phyloP scores from a whole-genome alignment of 2,329 filamentous ascomycete genomes.

The Trichoderma koningii region DNA sequence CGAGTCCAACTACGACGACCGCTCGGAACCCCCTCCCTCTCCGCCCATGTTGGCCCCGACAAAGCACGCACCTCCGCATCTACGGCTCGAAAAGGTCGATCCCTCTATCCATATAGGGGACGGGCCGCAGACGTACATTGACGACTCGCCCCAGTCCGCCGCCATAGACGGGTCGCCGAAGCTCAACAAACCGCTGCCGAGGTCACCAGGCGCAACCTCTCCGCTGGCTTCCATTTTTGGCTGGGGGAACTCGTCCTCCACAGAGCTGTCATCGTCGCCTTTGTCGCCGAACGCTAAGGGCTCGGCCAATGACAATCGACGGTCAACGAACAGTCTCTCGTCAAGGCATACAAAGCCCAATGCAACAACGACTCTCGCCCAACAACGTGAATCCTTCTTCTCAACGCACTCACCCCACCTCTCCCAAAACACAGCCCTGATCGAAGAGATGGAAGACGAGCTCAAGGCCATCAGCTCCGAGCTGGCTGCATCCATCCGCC shows the following conservation, averaged over 20 bases:
- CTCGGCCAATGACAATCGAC: constrained; percentile 39
- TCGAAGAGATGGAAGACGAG: constrained; percentile 92
- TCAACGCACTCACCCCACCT: constrained; percentile 49
- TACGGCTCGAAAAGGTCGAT: constrained; percentile 51
- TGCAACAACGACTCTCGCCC: constrained; percentile 48
- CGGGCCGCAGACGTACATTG: constrained; percentile 31
- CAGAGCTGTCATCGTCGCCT: constrained; percentile 58
- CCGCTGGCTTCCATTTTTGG: constrained; percentile 57
- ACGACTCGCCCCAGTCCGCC: constrained; percentile 37
- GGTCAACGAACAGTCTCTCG: constrained; percentile 36
- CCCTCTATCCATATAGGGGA: constrained; percentile 36
- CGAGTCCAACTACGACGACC: constrained; percentile 38
- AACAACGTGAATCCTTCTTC: constrained; percentile 55
- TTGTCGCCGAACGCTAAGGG: constrained; percentile 47
- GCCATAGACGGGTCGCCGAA: constrained; percentile 40
- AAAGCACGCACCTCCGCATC: constrained; percentile 55
- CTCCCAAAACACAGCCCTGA: constrained; percentile 51
- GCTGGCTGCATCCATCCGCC: constrained; percentile 85
- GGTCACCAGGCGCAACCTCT: constrained; percentile 52
- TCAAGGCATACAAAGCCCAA: constrained; percentile 45
- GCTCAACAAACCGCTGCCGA: constrained; percentile 58
- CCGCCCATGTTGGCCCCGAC: constrained; percentile 48
- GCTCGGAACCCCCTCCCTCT: constrained; percentile 46
- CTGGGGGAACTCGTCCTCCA: constrained; percentile 51
- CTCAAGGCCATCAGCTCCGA: constrained; percentile 90